Conservation (phyloP, 2,329 filamentous ascomycete genomes). For the Celoporthe dispersa region DNA sequence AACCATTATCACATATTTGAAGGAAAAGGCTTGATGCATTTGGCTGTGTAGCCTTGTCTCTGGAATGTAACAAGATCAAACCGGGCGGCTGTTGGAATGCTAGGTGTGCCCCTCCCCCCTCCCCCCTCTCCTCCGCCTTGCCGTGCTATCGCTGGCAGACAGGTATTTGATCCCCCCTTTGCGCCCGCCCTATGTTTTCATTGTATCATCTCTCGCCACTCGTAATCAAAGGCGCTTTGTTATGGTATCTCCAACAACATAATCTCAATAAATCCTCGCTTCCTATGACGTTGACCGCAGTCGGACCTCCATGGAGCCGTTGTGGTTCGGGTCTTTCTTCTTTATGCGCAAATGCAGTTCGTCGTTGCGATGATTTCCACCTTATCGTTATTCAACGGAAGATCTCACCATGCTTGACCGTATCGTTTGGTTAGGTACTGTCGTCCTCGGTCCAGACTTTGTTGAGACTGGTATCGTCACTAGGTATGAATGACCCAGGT, state of each 20-base stretch:
- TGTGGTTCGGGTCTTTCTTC: background rate
- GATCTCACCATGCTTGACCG: background rate
- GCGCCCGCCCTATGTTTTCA: background rate
- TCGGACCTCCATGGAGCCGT: background rate
- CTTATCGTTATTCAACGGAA: background rate
- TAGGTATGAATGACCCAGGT: background rate
- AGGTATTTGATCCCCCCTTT: background rate
- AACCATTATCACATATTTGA: background rate
- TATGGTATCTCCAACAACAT: slow-evolving; percentile 14
- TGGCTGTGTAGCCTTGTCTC: background rate
- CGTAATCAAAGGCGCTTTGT: background rate
- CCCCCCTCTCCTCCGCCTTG: background rate
- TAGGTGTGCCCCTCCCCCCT: background rate
- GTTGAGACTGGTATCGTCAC: background rate
- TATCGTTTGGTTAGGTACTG: background rate
- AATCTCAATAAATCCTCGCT: background rate
- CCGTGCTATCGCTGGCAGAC: background rate
- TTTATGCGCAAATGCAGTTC: background rate
- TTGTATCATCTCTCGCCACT: background rate
- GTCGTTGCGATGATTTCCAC: background rate
- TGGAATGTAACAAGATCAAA: background rate
- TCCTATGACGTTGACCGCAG: background rate
- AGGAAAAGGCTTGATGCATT: background rate
- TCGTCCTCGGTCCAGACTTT: background rate
- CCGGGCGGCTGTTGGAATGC: background rate